A percentile compares a stretch with the other conserved stretches of the same genome.
These are phyloP conservation scores for Psilocybe cyanescens DNA, from an alignment of 768 basidiomycete genomes.

Conservation along the genomic window DNA sequence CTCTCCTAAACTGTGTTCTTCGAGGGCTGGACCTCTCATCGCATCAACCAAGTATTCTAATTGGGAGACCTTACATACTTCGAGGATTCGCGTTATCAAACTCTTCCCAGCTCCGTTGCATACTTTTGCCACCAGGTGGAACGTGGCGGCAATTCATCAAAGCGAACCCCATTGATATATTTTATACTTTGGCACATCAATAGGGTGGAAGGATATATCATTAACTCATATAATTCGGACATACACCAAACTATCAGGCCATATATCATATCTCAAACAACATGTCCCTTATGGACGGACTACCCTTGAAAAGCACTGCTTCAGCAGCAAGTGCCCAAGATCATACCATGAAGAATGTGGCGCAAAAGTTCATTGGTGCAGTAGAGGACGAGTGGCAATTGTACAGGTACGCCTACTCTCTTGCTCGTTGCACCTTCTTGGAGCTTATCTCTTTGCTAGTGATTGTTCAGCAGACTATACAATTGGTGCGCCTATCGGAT, in stretches of 20 bases:
- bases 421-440: slow-evolving; percentile 1
- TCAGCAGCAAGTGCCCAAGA: slow-evolving; percentile 22
- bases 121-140: not conserved
- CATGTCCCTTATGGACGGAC: slow-evolving; percentile 7
- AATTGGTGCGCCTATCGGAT: slow-evolving; percentile 80
- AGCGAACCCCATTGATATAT: not conserved
- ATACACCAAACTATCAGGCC: not conserved
- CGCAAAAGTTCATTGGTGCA: slow-evolving; percentile 68
- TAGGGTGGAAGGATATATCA: not conserved
- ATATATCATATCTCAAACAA: not conserved
- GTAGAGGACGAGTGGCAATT: slow-evolving; percentile 85
- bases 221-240: not conserved
- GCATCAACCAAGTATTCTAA: no score
- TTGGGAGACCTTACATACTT: not conserved
- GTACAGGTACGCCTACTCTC: slow-evolving; percentile 57
- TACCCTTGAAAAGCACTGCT: slow-evolving; percentile 9
- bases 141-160: not conserved
- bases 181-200: not conserved
- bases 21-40: not conserved
- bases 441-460: slow-evolving; percentile 38
- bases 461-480: slow-evolving; percentile 74
- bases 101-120: not conserved
- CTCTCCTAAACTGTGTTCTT: not conserved
- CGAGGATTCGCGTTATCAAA: not conserved
- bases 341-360: slow-evolving; percentile 15